Conservation (phyloP, 2,329 filamentous ascomycete species). For the Fusarium robinianum region DNA sequence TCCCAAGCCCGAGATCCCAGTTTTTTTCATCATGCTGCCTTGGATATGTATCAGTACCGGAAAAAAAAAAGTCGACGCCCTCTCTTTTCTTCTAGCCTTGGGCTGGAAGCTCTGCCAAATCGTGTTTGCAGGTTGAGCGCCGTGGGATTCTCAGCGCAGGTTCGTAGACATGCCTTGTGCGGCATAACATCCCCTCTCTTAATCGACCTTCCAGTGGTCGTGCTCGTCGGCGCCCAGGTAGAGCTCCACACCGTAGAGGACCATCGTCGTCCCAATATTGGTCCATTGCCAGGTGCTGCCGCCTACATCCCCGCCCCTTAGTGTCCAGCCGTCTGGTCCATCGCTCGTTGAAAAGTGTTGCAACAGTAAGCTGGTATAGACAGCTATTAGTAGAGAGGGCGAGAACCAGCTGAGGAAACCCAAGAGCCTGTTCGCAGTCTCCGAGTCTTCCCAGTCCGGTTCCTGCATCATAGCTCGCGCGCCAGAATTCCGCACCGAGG, state of each 20-base stretch:
- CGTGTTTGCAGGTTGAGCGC: slow-evolving; percentile 14
- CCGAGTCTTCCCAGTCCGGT: slow-evolving; percentile 81
- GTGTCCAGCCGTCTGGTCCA: slow-evolving; percentile 77
- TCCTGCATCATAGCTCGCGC: slow-evolving; percentile 83
- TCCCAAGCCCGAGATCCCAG: slow-evolving; percentile 31
- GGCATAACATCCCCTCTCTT: slow-evolving; percentile 41
- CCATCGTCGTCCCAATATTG: slow-evolving; percentile 88
- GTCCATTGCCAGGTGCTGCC: slow-evolving; percentile 93
- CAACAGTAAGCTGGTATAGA: slow-evolving; percentile 93
- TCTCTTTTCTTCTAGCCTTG: slow-evolving; percentile 15
- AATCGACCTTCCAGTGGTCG: slow-evolving; percentile 96
- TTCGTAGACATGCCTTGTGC: neutral
- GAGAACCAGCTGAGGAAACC: slow-evolving; percentile 92
- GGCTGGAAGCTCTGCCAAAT: slow-evolving; percentile 10
- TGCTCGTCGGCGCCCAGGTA: slow-evolving; percentile 84
- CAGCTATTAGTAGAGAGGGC: slow-evolving; percentile 89
- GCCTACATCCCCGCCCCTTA: slow-evolving; percentile 76
- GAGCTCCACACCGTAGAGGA: slow-evolving; percentile 85
- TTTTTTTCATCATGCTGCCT: slow-evolving; percentile 30
- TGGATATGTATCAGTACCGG: slow-evolving; percentile 22
- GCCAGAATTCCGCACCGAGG: slow-evolving; percentile 85
- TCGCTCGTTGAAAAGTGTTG: slow-evolving; percentile 89
- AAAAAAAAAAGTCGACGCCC: slow-evolving; percentile 18
- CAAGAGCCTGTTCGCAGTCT: slow-evolving; percentile 78
- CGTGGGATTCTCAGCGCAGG: neutral